Percentiles rank a stretch among this genome's conserved stretches.
phyloP scores from a whole-genome alignment of 208 protist genomes.

The Naegleria lovaniensis region DNA sequence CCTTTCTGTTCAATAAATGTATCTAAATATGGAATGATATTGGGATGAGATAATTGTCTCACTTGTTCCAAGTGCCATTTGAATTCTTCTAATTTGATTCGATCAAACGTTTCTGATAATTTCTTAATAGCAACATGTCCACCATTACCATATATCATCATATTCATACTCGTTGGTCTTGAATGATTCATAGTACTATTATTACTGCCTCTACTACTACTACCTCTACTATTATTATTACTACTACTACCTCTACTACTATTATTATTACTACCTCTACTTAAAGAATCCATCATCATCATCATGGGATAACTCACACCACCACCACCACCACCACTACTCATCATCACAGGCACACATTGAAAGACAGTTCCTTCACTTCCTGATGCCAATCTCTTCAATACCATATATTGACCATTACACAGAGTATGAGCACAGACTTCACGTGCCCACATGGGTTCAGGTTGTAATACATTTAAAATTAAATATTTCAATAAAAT shows the following conservation, averaged over 20 bases:
- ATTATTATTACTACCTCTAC: background rate
- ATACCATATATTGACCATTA: background rate
- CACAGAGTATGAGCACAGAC: background rate
- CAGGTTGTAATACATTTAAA: background rate
- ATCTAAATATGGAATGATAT: background rate
- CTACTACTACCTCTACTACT: background rate
- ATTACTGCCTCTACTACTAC: background rate
- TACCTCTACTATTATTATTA: background rate
- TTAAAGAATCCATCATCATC: background rate
- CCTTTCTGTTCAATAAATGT: background rate
- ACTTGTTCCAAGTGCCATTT: background rate
- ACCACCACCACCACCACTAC: background rate
- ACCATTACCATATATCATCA: too few relatives aligned
- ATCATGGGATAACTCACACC: background rate
- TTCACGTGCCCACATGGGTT: background rate
- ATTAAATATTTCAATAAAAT: slow-evolving; percentile 9
- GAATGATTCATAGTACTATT: background rate
- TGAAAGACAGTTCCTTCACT: background rate
- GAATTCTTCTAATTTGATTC: background rate
- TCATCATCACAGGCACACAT: background rate
- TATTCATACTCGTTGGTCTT: too few relatives aligned
- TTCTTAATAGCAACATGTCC: background rate
- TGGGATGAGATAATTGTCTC: background rate
- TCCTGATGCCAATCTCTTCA: background rate
- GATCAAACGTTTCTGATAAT: background rate